Conservation (phyloP, 768 basidiomycete species). For the Lactarius indigo region DNA sequence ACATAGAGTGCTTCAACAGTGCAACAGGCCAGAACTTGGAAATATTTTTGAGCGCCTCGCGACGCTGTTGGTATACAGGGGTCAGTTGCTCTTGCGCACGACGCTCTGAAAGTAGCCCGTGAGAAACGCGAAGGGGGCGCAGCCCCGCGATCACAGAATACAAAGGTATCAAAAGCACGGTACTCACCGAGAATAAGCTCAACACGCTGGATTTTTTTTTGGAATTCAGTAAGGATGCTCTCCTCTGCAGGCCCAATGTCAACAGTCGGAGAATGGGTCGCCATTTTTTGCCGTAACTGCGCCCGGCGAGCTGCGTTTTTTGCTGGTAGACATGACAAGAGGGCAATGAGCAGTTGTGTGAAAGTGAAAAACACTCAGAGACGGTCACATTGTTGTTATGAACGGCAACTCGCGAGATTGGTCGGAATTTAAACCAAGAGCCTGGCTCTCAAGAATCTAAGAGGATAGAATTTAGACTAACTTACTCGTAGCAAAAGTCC, state of each 20-base stretch:
- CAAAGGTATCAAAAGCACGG: slow-evolving; percentile 8
- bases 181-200: slow-evolving; percentile 70
- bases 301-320: slow-evolving; percentile 75
- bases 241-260: slow-evolving; percentile 72
- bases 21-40: slow-evolving; percentile 85
- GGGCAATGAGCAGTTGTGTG: slow-evolving; percentile 20
- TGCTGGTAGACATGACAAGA: slow-evolving; percentile 41
- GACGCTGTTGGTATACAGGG: slow-evolving; percentile 69
- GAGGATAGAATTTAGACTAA: slow-evolving; percentile 1
- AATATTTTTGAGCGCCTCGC: slow-evolving; percentile 60
- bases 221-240: slow-evolving; percentile 57
- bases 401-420: slow-evolving; percentile 20
- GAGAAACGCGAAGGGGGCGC: slow-evolving; percentile 12
- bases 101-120: slow-evolving; percentile 47
- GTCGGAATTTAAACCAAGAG: slow-evolving; percentile 18
- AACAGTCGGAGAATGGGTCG: slow-evolving; percentile 55
- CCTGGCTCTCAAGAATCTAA: slow-evolving; percentile 1
- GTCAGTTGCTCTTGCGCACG: slow-evolving; percentile 52
- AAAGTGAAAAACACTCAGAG: slow-evolving; percentile 10
- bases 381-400: slow-evolving; percentile 3
- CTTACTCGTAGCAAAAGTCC: slow-evolving; percentile 3
- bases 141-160: not conserved
- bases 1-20: slow-evolving; percentile 64
- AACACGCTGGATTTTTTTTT: slow-evolving; percentile 65
- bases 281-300: slow-evolving; percentile 64